Base-by-base conservation (phyloP, 352 stramenopile species). In the Globisporangium splendens region DNA sequence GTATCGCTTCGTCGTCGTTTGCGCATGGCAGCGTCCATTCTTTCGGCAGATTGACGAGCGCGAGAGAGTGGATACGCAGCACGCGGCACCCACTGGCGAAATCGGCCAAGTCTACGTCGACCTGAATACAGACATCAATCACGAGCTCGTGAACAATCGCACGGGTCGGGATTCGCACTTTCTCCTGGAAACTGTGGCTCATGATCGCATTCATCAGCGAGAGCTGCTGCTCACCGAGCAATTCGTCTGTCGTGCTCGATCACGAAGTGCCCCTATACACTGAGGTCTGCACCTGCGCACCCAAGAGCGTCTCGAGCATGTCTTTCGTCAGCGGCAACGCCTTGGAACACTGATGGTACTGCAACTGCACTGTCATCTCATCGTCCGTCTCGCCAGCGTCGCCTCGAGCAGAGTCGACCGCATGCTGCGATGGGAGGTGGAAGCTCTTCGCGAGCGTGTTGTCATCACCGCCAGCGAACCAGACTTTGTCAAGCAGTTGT, bases 331-430 rank as follows among this genome's bases (percentile, higher is more conserved):
- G 56, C 11, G 53, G 46, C 7, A 91, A 46, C 0, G 73, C 42
- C 21, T 64, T 69, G 0, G 80, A 89, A 55, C 61, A 75, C 48
- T 91, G 80, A n/a, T 50, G 56, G 63, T 88, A 90, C 42, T 63
- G 59, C 10, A 85, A 50, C 21, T 46, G 39, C 52, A 50, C 51
- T 0, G 22, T 6, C 22, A 46, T 4, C 33, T 33, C 33, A 3
- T 35, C 13, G 1, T 39, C 6, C 44, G 38, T 21, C 18, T 48
- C 43, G 57, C 12, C 66, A 51, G 13, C 1, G 20, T 35, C 21
- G n/a, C 46, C 18, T 24, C 18, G 50, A 35, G 31, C 17, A 39
- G 22, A 17, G 39, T 53, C 11, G 28, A 41, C 14, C 47, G 17
- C 33, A 2, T 38, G 35, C 11, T 63, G 59, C 17, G 39, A 10